Percentiles rank a stretch among this genome's conserved stretches.
Evolutionary conservation across 306 rosid species (phyloP).

Genomic region (Abrus precatorius): DNA sequence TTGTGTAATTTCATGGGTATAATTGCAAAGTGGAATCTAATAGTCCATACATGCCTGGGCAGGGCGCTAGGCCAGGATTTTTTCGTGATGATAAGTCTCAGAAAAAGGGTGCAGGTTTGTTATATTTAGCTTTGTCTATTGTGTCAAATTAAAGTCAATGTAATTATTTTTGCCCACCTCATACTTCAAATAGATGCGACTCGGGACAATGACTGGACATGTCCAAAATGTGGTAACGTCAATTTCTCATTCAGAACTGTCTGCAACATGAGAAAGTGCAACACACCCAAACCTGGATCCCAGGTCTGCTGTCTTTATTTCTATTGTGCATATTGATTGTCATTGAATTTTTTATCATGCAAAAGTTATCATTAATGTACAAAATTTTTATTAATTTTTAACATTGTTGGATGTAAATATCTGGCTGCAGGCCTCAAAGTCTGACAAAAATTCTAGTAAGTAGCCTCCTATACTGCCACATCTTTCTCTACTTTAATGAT

Average conservation of each 20-base stretch:
- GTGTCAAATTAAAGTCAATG: constrained; percentile 10
- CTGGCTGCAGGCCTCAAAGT: constrained; percentile 73
- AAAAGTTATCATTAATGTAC: not conserved
- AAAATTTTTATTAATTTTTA: constrained; percentile 12
- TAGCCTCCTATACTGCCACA: constrained; percentile 35
- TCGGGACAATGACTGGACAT: constrained; percentile 98
- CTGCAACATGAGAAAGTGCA: constrained; percentile 99
- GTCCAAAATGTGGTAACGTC: constrained; percentile 98
- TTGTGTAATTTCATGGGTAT: constrained; percentile 32
- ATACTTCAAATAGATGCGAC: constrained; percentile 63
- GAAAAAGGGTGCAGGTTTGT: constrained; percentile 76
- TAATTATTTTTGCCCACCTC: not conserved
- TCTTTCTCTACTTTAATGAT: constrained; percentile 2
- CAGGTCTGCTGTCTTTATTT: constrained; percentile 66
- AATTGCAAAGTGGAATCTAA: constrained; percentile 28
- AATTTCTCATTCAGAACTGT: constrained; percentile 94
- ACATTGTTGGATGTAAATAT: constrained; percentile 47
- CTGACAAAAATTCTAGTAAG: constrained; percentile 91
- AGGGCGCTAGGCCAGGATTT: constrained; percentile 93
- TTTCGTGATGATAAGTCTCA: constrained; percentile 79
- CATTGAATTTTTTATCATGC: not conserved
- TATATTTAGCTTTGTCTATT: constrained; percentile 18
- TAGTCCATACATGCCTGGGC: constrained; percentile 45
- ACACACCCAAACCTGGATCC: constrained; percentile 97
- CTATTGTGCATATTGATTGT: not conserved